Evolutionary conservation across 495 filamentous ascomycete genomes (phyloP), one percentile per base, ranked within the genome.

Genomic region (Daldinia bambusicola): DNA sequence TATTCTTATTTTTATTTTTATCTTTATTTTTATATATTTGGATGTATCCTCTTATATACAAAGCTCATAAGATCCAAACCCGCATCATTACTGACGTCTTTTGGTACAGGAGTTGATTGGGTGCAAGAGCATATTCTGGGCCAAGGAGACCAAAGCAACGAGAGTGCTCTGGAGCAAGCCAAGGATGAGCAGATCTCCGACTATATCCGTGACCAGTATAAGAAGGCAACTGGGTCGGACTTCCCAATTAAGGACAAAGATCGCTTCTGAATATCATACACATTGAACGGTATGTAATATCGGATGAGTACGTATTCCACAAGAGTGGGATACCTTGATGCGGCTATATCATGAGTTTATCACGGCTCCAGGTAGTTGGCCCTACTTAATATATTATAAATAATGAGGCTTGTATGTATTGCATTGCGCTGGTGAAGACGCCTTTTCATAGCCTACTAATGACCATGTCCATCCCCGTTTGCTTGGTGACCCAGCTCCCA

Each of bases 141-240:
- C 36, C 79, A 85, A 65, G 90, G 90, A 5, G 69, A 82, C 20
- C 91, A 93, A 79, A 79, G 83, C 80, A 92, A 92, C 80, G 91
- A 93, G 80, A 86, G 80, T 60, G 90, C 90, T 6, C 76, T 85
- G 38, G 91, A 93, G 77, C 91, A 93, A 75, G 89, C 88, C 71
- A 92, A 92, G 81, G 91, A 93, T 74, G 88, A 91, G 77, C 74
- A 86, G 77, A 89, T 91, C 56, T 85, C 86, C 4, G 83, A 89
- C 52, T 82, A 85, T 77, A 88, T 93, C 65, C 85, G 91, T 18
- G 77, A 78, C 2, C 80, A 88, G 76, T 92, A 89, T 79, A 89
- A 89, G 84, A 81, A 77, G 20, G 76, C 76, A 0, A 87, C 86
- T 0, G 90, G 90, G 55, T 85, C 80, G 13, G 88, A 92, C 30